phyloP scores from a whole-genome alignment of 768 basidiomycete genomes.

The Rhodotorula kratochvilovae region DNA sequence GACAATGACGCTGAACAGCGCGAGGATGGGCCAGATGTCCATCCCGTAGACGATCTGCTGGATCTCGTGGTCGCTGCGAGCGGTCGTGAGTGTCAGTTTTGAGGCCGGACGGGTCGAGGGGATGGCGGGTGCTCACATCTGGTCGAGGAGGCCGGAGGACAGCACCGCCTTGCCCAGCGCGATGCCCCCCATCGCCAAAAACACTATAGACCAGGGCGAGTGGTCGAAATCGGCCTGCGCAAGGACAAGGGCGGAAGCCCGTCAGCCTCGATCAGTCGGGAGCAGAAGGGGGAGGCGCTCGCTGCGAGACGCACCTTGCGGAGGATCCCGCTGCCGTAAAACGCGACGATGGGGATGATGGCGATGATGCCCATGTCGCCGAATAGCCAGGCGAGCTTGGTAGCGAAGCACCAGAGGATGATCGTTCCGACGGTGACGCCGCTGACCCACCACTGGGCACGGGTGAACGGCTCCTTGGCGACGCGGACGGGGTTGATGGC shows the following conservation, averaged over 20 bases:
- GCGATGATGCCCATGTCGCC: slow-evolving; percentile 99
- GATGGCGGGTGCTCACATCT: slow-evolving; percentile 54
- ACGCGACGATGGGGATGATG: slow-evolving; percentile 82
- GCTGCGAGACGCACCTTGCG: slow-evolving; percentile 66
- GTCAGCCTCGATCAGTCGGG: neutral
- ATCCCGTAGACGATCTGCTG: slow-evolving; percentile 40
- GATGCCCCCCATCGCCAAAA: slow-evolving; percentile 96
- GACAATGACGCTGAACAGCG: slow-evolving; percentile 39
- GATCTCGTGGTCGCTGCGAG: slow-evolving; percentile 36
- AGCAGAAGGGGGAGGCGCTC: too few species aligned
- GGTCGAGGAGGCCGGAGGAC: slow-evolving; percentile 77
- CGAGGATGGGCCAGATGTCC: slow-evolving; percentile 46
- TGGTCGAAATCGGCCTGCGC: slow-evolving; percentile 86
- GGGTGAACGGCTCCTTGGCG: slow-evolving; percentile 71
- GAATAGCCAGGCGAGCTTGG: slow-evolving; percentile 65
- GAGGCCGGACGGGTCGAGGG: slow-evolving; percentile 45
- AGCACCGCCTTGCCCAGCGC: slow-evolving; percentile 89
- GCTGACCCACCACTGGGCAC: slow-evolving; percentile 84
- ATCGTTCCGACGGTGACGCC: slow-evolving; percentile 81
- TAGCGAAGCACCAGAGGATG: slow-evolving; percentile 80
- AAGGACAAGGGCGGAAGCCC: neutral
- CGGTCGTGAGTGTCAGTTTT: neutral
- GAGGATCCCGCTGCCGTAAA: slow-evolving; percentile 87
- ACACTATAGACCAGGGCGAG: slow-evolving; percentile 82
- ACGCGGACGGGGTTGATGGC: slow-evolving; percentile 80